Conservation (phyloP, 2,329 filamentous ascomycete genomes). For the Colletotrichum tropicicola region DNA sequence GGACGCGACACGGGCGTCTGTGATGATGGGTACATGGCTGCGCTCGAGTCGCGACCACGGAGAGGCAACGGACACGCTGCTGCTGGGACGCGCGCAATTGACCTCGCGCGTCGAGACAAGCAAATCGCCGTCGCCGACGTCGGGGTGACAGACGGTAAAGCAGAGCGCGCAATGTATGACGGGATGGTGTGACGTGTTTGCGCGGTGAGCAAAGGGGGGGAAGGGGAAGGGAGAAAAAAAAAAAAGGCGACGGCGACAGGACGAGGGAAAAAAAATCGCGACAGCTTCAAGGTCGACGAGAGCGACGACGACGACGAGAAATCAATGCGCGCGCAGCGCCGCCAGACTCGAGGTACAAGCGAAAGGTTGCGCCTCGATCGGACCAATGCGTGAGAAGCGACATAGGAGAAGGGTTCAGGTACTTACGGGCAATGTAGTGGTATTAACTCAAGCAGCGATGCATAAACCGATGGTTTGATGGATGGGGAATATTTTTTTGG, state of each 20-base stretch:
- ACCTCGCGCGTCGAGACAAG: background rate
- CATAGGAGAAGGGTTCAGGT: slow-evolving; percentile 33
- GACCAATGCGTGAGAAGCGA: slow-evolving; percentile 27
- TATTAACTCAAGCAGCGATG: slow-evolving; percentile 35
- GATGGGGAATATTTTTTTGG: slow-evolving; percentile 30
- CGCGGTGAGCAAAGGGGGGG: background rate
- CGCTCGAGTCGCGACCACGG: background rate
- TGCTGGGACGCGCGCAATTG: background rate
- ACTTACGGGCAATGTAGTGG: slow-evolving; percentile 46
- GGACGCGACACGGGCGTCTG: slow-evolving; percentile 21
- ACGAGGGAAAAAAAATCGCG: background rate
- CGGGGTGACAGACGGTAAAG: too few species aligned
- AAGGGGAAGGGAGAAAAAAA: background rate
- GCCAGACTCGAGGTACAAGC: slow-evolving; percentile 17
- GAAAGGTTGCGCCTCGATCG: slow-evolving; percentile 11
- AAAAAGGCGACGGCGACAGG: background rate
- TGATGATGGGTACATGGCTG: slow-evolving; percentile 15
- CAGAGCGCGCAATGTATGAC: too few species aligned
- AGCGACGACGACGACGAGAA: slow-evolving; percentile 2
- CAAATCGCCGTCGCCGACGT: background rate
- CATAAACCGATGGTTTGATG: slow-evolving; percentile 31
- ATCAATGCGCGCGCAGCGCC: background rate
- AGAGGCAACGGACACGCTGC: background rate
- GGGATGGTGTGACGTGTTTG: background rate
- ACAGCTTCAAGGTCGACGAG: background rate